These are phyloP conservation scores for Sinapis alba DNA, from an alignment of 441 rosid species.

Conservation along the genomic window DNA sequence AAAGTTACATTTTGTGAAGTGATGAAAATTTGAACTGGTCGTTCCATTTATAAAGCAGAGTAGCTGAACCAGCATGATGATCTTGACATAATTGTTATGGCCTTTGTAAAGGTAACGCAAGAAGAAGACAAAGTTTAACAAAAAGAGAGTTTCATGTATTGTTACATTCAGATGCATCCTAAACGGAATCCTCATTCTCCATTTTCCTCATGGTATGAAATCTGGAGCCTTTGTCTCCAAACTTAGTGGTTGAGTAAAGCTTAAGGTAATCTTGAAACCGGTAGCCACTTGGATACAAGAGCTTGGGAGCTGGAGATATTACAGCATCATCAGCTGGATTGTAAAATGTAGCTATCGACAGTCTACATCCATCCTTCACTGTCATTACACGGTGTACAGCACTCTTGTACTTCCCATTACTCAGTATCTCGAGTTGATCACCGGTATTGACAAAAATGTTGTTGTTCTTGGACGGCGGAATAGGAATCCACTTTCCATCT, in stretches of 20 bases:
- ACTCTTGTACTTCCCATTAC: slow-evolving; percentile 81
- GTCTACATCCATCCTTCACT: slow-evolving; percentile 68
- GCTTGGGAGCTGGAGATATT: slow-evolving; percentile 71
- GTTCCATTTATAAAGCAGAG: neutral
- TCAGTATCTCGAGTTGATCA: slow-evolving; percentile 79
- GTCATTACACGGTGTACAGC: slow-evolving; percentile 78
- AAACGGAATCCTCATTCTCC: slow-evolving; percentile 34
- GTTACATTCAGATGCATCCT: slow-evolving; percentile 20
- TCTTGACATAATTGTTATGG: slow-evolving; percentile 19
- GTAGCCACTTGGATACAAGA: slow-evolving; percentile 62
- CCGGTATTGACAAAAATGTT: slow-evolving; percentile 77
- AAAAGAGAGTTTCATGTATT: slow-evolving; percentile 16
- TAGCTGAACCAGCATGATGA: neutral
- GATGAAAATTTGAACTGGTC: neutral
- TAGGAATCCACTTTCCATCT: slow-evolving; percentile 57
- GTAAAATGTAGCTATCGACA: slow-evolving; percentile 86
- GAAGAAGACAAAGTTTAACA: slow-evolving; percentile 13
- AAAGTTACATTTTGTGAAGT: neutral
- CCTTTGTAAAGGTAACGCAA: slow-evolving; percentile 19
- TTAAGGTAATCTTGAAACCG: slow-evolving; percentile 75
- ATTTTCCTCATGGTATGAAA: slow-evolving; percentile 68
- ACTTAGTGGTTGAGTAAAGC: slow-evolving; percentile 70
- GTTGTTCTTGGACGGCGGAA: slow-evolving; percentile 86
- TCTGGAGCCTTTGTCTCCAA: slow-evolving; percentile 64
- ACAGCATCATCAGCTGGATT: slow-evolving; percentile 82